A percentile compares a stretch with the other conserved stretches of the same genome.
Conservation (phyloP, 345 rosid species). For the Excoecaria agallocha region DNA sequence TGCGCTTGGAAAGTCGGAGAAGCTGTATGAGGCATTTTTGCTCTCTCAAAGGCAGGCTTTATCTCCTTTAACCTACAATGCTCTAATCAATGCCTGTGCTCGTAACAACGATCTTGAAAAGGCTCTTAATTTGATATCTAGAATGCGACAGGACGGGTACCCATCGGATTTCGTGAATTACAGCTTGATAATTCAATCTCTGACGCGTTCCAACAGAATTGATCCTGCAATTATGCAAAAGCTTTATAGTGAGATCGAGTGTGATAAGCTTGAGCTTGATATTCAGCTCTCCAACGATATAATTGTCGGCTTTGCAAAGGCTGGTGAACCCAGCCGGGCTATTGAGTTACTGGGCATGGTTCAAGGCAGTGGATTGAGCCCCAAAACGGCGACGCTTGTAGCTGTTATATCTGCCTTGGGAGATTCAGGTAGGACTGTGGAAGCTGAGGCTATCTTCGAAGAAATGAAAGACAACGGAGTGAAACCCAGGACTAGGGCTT, state of each 20-base stretch:
- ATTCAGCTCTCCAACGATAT: constrained; percentile 75
- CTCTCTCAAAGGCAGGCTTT: constrained; percentile 71
- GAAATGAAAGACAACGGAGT: constrained; percentile 78
- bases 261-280: constrained; percentile 75
- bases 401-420: constrained; percentile 64
- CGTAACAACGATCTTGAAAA: constrained; percentile 79
- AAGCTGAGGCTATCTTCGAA: constrained; percentile 94
- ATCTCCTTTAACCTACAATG: constrained; percentile 90
- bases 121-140: constrained; percentile 77
- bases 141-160: constrained; percentile 83
- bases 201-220: constrained; percentile 59
- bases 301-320: constrained; percentile 77
- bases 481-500: constrained; percentile 73
- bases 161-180: constrained; percentile 85
- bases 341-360: constrained; percentile 65
- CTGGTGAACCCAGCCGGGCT: constrained; percentile 68
- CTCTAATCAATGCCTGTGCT: constrained; percentile 83
- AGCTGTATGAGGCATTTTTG: constrained; percentile 88
- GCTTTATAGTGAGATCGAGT: constrained; percentile 61
- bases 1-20: constrained; percentile 93
- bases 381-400: constrained; percentile 58
- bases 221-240: constrained; percentile 65
- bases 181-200: constrained; percentile 73
- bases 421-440: constrained; percentile 54
- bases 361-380: constrained; percentile 68